phyloP scores from a whole-genome alignment of 2,329 filamentous ascomycete species.

The Zasmidium citrigriseum region DNA sequence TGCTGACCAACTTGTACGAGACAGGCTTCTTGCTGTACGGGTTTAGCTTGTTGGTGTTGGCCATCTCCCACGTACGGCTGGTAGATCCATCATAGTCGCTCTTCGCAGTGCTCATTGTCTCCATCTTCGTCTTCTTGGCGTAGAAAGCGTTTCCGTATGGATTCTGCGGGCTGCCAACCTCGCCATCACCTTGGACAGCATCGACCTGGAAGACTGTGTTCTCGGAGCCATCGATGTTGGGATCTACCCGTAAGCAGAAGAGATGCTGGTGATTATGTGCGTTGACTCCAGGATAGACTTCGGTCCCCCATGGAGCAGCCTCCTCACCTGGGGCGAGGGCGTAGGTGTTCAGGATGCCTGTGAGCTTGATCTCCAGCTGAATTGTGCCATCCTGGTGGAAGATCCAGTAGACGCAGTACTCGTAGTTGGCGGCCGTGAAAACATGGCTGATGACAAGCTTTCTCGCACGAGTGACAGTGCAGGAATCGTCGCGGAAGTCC shows the following conservation, averaged over 20 bases:
- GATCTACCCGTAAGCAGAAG: constrained; percentile 85
- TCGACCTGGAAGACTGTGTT: constrained; percentile 88
- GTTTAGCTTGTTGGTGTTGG: constrained; percentile 80
- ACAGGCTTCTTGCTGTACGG: constrained; percentile 82
- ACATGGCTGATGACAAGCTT: constrained; percentile 88
- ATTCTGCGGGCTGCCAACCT: constrained; percentile 80
- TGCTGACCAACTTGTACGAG: constrained; percentile 85
- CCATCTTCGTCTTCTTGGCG: constrained; percentile 78
- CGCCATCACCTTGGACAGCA: constrained; percentile 67
- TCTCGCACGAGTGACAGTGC: constrained; percentile 80
- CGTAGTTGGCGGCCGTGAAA: constrained; percentile 92
- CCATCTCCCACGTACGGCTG: constrained; percentile 85
- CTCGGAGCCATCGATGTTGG: constrained; percentile 80
- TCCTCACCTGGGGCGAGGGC: constrained; percentile 78
- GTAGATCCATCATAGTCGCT: constrained; percentile 82
- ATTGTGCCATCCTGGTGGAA: constrained; percentile 92
- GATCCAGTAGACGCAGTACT: constrained; percentile 84
- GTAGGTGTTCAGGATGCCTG: constrained; percentile 91
- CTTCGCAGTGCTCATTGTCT: constrained; percentile 66
- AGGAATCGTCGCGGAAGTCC: constrained; percentile 87
- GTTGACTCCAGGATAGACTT: constrained; percentile 88
- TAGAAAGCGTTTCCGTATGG: constrained; percentile 89
- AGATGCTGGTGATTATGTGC: constrained; percentile 96
- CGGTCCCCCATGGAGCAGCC: constrained; percentile 82
- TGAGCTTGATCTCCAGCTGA: constrained; percentile 86